These are phyloP conservation scores for Paraphoma chrysanthemicola DNA, from an alignment of 2,329 filamentous ascomycete species.

Conservation along the genomic window DNA sequence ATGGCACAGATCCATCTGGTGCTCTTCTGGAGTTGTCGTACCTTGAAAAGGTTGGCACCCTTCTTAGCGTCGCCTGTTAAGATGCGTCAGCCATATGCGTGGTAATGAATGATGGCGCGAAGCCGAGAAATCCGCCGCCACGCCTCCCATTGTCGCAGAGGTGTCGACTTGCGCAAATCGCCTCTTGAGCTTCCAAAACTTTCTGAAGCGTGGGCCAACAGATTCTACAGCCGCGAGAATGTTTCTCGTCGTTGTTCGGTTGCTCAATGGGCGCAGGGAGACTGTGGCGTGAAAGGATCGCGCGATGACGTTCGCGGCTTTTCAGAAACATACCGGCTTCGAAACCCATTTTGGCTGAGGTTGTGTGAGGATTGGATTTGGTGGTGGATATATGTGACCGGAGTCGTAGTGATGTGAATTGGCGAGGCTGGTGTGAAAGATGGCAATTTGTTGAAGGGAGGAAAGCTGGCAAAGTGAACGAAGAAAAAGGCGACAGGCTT, in stretches of 20 bases:
- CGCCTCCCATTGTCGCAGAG: conserved; percentile 35
- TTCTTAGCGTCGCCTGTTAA: conserved; percentile 85
- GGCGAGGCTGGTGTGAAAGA: conserved; percentile 8
- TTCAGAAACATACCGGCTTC: conserved; percentile 45
- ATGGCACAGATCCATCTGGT: not conserved
- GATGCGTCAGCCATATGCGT: conserved; percentile 28
- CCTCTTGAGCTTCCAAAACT: conserved; percentile 12
- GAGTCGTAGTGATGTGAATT: conserved; percentile 20
- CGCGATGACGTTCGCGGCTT: conserved; percentile 40
- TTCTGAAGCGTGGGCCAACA: not conserved
- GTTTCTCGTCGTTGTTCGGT: conserved; percentile 17
- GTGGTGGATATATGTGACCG: conserved; percentile 21
- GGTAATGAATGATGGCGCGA: conserved; percentile 6
- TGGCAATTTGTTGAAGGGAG: conserved; percentile 23
- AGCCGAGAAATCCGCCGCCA: conserved; percentile 19
- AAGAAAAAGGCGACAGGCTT: conserved; percentile 28
- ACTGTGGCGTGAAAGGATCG: conserved; percentile 24
- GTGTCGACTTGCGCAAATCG: conserved; percentile 20
- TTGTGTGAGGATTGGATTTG: conserved; percentile 20
- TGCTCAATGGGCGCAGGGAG: conserved; percentile 32
- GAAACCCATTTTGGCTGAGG: conserved; percentile 49
- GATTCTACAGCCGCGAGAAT: conserved; percentile 7
- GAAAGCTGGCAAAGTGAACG: conserved; percentile 28
- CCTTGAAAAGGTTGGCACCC: conserved; percentile 98
- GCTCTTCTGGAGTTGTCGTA: conserved; percentile 34